A percentile compares a stretch with the other conserved stretches of the same genome.
These are phyloP conservation scores for Dorcoceras hygrometricum DNA, from an alignment of 257 asterid genomes.

Conservation along the genomic window DNA sequence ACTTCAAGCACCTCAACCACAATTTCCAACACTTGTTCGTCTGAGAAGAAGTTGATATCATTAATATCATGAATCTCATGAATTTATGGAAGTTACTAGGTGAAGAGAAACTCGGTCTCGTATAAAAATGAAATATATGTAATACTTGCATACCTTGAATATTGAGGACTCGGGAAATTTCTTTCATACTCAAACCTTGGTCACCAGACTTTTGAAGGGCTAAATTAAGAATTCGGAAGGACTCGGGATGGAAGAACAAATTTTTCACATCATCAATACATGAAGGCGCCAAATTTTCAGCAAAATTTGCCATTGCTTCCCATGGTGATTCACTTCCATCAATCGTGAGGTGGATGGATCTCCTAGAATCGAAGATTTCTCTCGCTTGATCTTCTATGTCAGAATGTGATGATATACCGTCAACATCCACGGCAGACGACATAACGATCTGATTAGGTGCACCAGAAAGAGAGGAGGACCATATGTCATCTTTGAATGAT, in stretches of 20 bases:
- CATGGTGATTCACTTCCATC: constrained; percentile 54
- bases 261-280: constrained; percentile 37
- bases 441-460: constrained; percentile 29
- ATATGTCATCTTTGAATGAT: constrained; percentile 36
- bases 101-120: neutral
- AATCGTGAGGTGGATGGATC: constrained; percentile 29
- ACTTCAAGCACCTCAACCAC: constrained; percentile 72
- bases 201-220: constrained; percentile 90
- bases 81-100: constrained; percentile 7
- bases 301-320: constrained; percentile 75
- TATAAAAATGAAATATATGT: constrained; percentile 23
- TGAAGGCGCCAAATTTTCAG: constrained; percentile 46
- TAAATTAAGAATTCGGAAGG: constrained; percentile 61
- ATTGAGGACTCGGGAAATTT: constrained; percentile 49
- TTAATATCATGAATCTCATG: constrained; percentile 24
- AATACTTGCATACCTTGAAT: constrained; percentile 46
- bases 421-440: constrained; percentile 26
- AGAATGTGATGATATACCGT: constrained; percentile 27
- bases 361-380: constrained; percentile 38
- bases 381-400: constrained; percentile 35
- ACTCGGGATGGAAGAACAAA: constrained; percentile 41
- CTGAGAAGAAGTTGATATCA: constrained; percentile 40
- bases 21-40: constrained; percentile 50
- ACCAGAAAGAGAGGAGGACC: constrained; percentile 24
- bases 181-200: constrained; percentile 82